A percentile compares a stretch with the other conserved stretches of the same genome.
These are phyloP conservation scores for Leishmania aethiopica DNA, from an alignment of 208 protist species.

Conservation along the genomic window DNA sequence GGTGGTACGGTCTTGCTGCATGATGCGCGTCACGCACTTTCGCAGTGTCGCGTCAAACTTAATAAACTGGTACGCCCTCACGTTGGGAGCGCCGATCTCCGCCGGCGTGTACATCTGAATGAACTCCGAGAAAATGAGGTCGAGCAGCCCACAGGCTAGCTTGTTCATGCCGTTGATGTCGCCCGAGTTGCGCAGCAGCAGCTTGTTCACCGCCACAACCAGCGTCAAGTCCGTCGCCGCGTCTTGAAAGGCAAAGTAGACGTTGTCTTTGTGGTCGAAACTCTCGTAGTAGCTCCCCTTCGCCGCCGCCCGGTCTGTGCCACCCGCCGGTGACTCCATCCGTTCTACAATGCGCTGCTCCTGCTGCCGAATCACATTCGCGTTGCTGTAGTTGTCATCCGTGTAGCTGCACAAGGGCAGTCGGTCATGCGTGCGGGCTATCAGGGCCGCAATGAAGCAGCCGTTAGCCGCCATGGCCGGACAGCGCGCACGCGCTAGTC, in stretches of 20 bases:
- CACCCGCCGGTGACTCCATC: constrained; percentile 75
- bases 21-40: constrained; percentile 62
- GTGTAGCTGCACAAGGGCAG: constrained; percentile 85
- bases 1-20: constrained; percentile 69
- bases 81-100: constrained; percentile 53
- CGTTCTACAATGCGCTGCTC: constrained; percentile 84
- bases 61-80: constrained; percentile 89
- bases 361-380: constrained; percentile 76
- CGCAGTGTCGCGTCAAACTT: constrained; percentile 88
- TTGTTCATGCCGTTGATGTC: constrained; percentile 77
- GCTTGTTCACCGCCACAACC: constrained; percentile 88
- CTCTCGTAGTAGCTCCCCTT: constrained; percentile 91
- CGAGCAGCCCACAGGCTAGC: constrained; percentile 82
- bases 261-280: constrained; percentile 89
- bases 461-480: constrained; percentile 74
- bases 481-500: neutral
- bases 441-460: constrained; percentile 89
- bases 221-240: constrained; percentile 85
- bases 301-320: constrained; percentile 37
- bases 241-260: constrained; percentile 92
- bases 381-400: constrained; percentile 85
- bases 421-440: constrained; percentile 84
- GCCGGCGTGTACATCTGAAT: constrained; percentile 52
- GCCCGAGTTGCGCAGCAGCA: constrained; percentile 80
- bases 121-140: constrained; percentile 84